A percentile compares a stretch with the other conserved stretches of the same genome.
Conservation (phyloP, 2,329 filamentous ascomycete species). For the Pyrenochaeta sp. region DNA sequence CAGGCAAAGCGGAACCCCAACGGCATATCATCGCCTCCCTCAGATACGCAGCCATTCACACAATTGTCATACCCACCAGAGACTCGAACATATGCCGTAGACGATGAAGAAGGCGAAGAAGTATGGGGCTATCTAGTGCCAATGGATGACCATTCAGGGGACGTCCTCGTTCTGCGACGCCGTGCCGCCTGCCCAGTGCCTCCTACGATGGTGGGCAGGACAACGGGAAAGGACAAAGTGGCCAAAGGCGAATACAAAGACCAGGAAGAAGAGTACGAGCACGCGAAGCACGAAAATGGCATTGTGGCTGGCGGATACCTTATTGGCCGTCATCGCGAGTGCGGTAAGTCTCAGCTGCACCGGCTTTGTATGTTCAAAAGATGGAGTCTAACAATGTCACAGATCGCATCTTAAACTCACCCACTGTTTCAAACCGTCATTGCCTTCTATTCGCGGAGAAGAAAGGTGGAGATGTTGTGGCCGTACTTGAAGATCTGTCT, state of each 20-base stretch:
- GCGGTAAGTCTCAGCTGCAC: conserved; percentile 67
- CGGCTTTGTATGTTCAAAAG: background rate
- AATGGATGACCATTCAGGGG: conserved; percentile 73
- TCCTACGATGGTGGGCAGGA: conserved; percentile 47
- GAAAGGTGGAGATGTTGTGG: conserved; percentile 65
- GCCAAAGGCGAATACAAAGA: conserved; percentile 64
- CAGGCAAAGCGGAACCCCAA: conserved; percentile 31
- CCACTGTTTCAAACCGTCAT: conserved; percentile 87
- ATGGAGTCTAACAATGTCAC: conserved; percentile 49
- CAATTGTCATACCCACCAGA: conserved; percentile 80
- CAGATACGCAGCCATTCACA: conserved; percentile 80
- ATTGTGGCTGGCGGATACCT: conserved; percentile 83
- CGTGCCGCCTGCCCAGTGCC: conserved; percentile 74
- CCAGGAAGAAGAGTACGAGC: conserved; percentile 69
- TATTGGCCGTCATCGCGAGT: conserved; percentile 92
- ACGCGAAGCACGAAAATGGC: conserved; percentile 59
- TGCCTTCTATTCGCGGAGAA: conserved; percentile 73
- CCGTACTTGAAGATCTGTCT: conserved; percentile 90
- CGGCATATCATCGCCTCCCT: conserved; percentile 66
- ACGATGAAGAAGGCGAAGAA: conserved; percentile 83
- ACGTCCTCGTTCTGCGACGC: conserved; percentile 77
- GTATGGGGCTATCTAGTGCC: conserved; percentile 97
- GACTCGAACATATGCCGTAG: conserved; percentile 79
- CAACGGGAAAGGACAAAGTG: conserved; percentile 56
- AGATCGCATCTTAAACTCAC: conserved; percentile 76